These are phyloP conservation scores for Sarcocystis neurona DNA, from an alignment of 169 alveolate species.

Conservation along the genomic window DNA sequence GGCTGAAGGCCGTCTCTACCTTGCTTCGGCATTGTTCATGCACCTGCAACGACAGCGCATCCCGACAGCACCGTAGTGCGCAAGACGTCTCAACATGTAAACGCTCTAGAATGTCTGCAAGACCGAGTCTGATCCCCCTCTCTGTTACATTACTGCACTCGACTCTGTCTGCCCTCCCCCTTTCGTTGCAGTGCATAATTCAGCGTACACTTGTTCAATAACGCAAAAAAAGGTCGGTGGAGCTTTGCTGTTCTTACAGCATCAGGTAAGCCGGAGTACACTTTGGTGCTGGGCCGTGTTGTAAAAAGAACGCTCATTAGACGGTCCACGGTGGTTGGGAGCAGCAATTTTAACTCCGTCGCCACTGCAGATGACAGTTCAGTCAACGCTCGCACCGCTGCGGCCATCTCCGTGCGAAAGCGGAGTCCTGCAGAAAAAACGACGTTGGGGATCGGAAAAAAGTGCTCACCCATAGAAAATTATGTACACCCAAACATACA, in stretches of 20 bases:
- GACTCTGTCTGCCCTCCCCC: background rate
- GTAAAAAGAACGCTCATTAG: background rate
- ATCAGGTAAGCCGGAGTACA: background rate
- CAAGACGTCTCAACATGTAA: too few relatives aligned
- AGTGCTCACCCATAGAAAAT: background rate
- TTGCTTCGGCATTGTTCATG: constrained; percentile 6
- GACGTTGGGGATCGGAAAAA: too few relatives aligned
- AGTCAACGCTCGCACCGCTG: background rate
- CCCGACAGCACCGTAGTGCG: too few relatives aligned
- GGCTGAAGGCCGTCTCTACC: constrained; percentile 6
- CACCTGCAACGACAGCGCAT: too few relatives aligned
- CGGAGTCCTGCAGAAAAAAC: constrained; percentile 4
- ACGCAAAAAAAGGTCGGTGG: too few relatives aligned
- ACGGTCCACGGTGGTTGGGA: constrained; percentile 2
- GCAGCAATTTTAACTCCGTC: background rate
- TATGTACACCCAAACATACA: background rate
- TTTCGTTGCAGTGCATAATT: background rate
- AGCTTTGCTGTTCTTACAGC: too few relatives aligned
- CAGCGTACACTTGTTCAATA: too few relatives aligned
- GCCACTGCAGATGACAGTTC: background rate
- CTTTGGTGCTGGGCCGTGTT: background rate
- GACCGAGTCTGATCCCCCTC: too few relatives aligned
- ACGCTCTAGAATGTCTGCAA: too few relatives aligned
- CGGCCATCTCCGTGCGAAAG: background rate
- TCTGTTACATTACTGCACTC: too few relatives aligned